Percentiles rank a stretch among this genome's conserved stretches.
phyloP scores from a whole-genome alignment of 2,329 filamentous ascomycete species.

The Fusarium musae region DNA sequence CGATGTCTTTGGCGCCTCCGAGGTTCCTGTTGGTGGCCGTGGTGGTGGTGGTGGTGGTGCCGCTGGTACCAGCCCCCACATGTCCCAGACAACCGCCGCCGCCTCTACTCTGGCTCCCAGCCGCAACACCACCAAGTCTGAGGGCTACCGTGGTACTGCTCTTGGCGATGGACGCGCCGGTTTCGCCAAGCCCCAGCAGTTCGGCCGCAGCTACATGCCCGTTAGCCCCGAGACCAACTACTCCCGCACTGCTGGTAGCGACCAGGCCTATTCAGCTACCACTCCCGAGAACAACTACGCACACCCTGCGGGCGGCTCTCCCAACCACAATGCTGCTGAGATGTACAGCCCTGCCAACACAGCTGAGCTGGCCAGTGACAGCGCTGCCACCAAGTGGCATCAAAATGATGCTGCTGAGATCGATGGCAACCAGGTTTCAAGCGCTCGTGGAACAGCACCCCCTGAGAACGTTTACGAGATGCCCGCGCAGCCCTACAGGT shows the following conservation, averaged over 20 bases:
- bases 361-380: constrained; percentile 50
- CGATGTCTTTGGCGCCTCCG: constrained; percentile 55
- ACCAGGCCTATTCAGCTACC: constrained; percentile 25
- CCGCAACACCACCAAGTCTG: constrained; percentile 44
- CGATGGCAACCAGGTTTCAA: constrained; percentile 50
- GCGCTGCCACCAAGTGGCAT: constrained; percentile 49
- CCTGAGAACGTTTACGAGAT: constrained; percentile 56
- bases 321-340: constrained; percentile 38
- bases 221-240: constrained; percentile 42
- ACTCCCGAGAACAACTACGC: constrained; percentile 42
- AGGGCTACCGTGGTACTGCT: constrained; percentile 55
- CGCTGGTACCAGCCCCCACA: constrained; percentile 42
- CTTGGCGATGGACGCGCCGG: constrained; percentile 53
- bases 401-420: constrained; percentile 53
- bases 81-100: constrained; percentile 45
- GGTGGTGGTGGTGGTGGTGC: constrained; percentile 26
- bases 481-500: constrained; percentile 53
- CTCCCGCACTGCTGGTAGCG: constrained; percentile 28
- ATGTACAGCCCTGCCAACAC: constrained; percentile 41
- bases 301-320: constrained; percentile 34
- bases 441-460: constrained; percentile 37
- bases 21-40: constrained; percentile 55
- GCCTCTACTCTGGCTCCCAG: constrained; percentile 43
- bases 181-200: constrained; percentile 53
- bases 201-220: constrained; percentile 47